Percentiles rank a stretch among this genome's conserved stretches.
Evolutionary conservation across 2,329 filamentous ascomycete genomes (phyloP).

Genomic region (Xylariaceae sp.): DNA sequence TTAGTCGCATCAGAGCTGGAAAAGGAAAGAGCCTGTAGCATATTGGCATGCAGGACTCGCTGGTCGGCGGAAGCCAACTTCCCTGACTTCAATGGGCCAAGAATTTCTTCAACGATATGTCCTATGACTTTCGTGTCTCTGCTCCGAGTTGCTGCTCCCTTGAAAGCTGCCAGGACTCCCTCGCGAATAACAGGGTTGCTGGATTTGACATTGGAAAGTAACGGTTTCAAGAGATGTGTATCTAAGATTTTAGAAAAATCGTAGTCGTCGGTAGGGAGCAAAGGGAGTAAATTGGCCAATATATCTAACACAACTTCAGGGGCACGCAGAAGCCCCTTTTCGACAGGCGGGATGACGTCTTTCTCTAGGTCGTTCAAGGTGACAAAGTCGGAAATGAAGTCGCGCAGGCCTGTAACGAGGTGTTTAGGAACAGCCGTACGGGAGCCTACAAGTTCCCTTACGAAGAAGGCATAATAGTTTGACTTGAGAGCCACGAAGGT

Average conservation of each 20-base stretch:
- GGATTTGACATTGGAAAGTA: constrained; percentile 91
- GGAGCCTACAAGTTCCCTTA: constrained; percentile 83
- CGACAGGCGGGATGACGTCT: constrained; percentile 79
- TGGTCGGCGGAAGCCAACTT: constrained; percentile 89
- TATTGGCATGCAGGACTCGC: constrained; percentile 80
- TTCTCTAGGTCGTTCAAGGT: constrained; percentile 76
- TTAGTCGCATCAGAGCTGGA: constrained; percentile 69
- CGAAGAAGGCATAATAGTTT: constrained; percentile 82
- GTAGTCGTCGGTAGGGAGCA: constrained; percentile 69
- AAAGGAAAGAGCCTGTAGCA: constrained; percentile 70
- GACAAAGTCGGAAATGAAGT: constrained; percentile 83
- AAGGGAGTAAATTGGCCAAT: constrained; percentile 73
- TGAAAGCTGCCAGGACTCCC: constrained; percentile 78
- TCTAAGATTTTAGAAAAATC: constrained; percentile 80
- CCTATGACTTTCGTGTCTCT: constrained; percentile 63
- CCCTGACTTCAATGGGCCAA: constrained; percentile 78
- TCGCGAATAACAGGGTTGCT: constrained; percentile 79
- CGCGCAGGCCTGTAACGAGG: constrained; percentile 73
- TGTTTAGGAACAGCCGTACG: constrained; percentile 73
- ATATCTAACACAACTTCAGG: constrained; percentile 89
- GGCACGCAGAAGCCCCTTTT: constrained; percentile 86
- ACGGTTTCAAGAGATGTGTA: constrained; percentile 78
- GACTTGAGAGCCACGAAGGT: constrained; percentile 71
- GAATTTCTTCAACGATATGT: constrained; percentile 77
- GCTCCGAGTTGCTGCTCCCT: constrained; percentile 61